These are phyloP conservation scores for Trichoderma virens DNA, from an alignment of 495 filamentous ascomycete genomes.

Conservation along the genomic window DNA sequence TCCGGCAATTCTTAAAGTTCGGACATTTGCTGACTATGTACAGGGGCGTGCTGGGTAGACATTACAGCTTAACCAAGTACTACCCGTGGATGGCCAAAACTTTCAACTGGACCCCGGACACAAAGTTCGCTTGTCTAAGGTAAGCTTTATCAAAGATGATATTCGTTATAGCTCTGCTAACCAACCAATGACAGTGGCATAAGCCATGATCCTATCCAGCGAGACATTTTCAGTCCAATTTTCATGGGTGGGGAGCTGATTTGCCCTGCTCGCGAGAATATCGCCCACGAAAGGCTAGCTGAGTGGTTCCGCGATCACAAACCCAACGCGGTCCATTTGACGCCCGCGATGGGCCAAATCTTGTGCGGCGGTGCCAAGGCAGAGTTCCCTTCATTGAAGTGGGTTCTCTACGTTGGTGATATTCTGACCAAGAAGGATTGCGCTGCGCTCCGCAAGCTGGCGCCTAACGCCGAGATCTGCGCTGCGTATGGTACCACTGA, in stretches of 20 bases:
- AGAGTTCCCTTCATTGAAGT: slow-evolving; percentile 67
- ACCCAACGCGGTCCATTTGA: slow-evolving; percentile 83
- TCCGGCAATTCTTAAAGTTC: background rate
- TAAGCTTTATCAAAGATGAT: background rate
- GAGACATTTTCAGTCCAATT: slow-evolving; percentile 90
- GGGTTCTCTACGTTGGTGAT: slow-evolving; percentile 92
- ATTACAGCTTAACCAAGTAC: slow-evolving; percentile 83
- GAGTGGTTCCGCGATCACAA: slow-evolving; percentile 82
- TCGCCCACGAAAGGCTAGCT: slow-evolving; percentile 78
- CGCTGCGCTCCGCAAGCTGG: slow-evolving; percentile 66
- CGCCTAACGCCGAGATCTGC: slow-evolving; percentile 66
- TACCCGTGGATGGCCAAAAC: slow-evolving; percentile 86
- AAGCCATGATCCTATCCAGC: slow-evolving; percentile 84
- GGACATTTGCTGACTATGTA: background rate
- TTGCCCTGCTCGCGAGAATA: slow-evolving; percentile 76
- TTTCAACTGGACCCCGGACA: slow-evolving; percentile 66
- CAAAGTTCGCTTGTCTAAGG: slow-evolving; percentile 71
- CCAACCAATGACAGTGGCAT: slow-evolving; percentile 51
- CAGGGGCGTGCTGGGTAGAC: slow-evolving; percentile 82
- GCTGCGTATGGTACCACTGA: slow-evolving; percentile 95
- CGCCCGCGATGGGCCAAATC: slow-evolving; percentile 95
- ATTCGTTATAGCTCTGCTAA: background rate
- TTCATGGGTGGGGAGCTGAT: slow-evolving; percentile 79
- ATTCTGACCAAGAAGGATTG: slow-evolving; percentile 84
- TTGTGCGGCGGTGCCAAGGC: slow-evolving; percentile 76